Conservation (phyloP, 257 asterid genomes). For the Penstemon barbatus region DNA sequence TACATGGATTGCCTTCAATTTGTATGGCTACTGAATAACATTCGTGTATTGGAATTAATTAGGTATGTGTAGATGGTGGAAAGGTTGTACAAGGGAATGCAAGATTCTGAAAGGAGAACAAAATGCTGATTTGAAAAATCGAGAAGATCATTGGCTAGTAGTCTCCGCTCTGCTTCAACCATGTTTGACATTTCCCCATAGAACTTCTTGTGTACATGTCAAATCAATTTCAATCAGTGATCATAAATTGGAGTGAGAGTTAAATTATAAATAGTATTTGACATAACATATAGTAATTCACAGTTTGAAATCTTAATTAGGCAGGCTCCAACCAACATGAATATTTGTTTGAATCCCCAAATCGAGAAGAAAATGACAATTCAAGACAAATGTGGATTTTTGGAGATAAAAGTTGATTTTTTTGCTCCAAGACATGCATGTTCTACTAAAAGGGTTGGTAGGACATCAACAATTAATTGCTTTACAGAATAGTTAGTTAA, state of each 20-base stretch:
- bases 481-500: not conserved
- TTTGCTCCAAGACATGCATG: conserved; percentile 3
- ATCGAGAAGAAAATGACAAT: too few relatives aligned
- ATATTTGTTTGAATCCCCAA: too few relatives aligned
- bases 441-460: conserved; percentile 2
- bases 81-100: conserved; percentile 84
- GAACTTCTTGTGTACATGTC: conserved; percentile 45
- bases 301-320: too few relatives aligned
- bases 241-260: not conserved
- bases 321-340: too few relatives aligned
- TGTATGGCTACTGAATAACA: too few relatives aligned
- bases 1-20: too few relatives aligned
- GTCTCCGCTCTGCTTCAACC: conserved; percentile 87
- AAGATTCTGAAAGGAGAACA: conserved; percentile 78
- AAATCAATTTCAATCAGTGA: not conserved
- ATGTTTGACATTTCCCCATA: conserved; percentile 81
- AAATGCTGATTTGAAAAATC: conserved; percentile 79
- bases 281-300: too few relatives aligned
- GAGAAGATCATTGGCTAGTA: conserved; percentile 82
- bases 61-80: conserved; percentile 71
- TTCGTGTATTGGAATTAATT: not conserved
- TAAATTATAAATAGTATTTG: not conserved
- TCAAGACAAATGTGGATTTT: not conserved
- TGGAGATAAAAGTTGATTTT: conserved; percentile 15
- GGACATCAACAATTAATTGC: conserved; percentile 11